Evolutionary conservation across 257 asterid genomes (phyloP).

Genomic region (Solanum habrochaites): DNA sequence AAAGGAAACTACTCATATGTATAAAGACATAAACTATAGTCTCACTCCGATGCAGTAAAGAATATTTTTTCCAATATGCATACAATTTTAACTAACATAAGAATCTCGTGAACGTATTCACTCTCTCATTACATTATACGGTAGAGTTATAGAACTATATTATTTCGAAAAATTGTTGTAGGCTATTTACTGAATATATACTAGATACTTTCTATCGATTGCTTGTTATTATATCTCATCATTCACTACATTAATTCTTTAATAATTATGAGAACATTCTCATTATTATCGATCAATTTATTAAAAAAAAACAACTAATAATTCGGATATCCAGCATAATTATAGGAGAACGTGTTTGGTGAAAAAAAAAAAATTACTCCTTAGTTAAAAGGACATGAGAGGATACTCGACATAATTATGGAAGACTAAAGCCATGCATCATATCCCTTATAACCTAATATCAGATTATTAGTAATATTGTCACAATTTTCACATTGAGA

Average conservation of each 20-base stretch:
- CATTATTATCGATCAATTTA: not conserved
- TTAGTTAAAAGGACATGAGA: not conserved
- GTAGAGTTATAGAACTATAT: not conserved
- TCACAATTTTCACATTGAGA: rapidly evolving
- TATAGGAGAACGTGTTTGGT: not conserved
- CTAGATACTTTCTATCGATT: not conserved
- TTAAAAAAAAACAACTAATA: not conserved
- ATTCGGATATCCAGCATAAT: not conserved
- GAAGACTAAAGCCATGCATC: not conserved
- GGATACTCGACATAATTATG: not conserved
- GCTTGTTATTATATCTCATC: not conserved
- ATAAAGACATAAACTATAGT: not conserved
- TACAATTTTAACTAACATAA: not conserved
- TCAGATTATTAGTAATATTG: not conserved
- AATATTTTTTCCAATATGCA: not conserved
- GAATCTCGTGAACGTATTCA: not conserved
- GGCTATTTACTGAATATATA: not conserved
- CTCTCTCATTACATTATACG: not conserved
- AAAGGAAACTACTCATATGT: not conserved
- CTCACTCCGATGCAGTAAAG: not conserved
- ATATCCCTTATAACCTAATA: not conserved
- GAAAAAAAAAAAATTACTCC: not conserved
- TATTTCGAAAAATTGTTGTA: not conserved
- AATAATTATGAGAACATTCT: not conserved
- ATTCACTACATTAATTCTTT: not conserved